These are phyloP conservation scores for Cytidiella melzeri DNA, from an alignment of 768 basidiomycete genomes.

Conservation along the genomic window DNA sequence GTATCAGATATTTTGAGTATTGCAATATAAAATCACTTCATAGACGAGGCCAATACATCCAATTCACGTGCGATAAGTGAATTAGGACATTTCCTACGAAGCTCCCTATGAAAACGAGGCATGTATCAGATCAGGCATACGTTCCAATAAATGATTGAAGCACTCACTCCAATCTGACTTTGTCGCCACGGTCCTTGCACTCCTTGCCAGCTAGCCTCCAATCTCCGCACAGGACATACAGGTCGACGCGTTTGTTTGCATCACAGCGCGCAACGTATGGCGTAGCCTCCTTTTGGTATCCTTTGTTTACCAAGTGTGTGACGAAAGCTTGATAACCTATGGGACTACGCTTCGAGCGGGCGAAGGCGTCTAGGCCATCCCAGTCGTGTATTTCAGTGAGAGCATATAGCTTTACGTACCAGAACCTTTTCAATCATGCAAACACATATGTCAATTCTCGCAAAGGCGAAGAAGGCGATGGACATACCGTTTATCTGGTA, in stretches of 20 bases:
- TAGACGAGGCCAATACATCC: slow-evolving; percentile 48
- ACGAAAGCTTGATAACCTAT: slow-evolving; percentile 96
- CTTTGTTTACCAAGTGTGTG: slow-evolving; percentile 66
- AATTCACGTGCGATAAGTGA: slow-evolving; percentile 75
- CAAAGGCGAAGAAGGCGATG: neutral
- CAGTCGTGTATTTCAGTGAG: slow-evolving; percentile 78
- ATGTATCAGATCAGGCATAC: slow-evolving; percentile 8
- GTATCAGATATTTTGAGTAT: no score
- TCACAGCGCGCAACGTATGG: slow-evolving; percentile 82
- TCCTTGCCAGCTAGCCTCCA: slow-evolving; percentile 85
- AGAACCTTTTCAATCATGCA: slow-evolving; percentile 58
- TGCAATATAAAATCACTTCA: slow-evolving; percentile 51
- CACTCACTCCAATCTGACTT: slow-evolving; percentile 77
- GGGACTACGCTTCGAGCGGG: slow-evolving; percentile 83
- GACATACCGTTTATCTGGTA: slow-evolving; percentile 86
- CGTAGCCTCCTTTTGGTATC: slow-evolving; percentile 70
- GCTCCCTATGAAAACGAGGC: slow-evolving; percentile 43
- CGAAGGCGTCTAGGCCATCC: slow-evolving; percentile 78
- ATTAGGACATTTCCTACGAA: slow-evolving; percentile 73
- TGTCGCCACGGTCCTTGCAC: slow-evolving; percentile 87
- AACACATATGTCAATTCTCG: neutral
- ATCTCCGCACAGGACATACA: slow-evolving; percentile 88
- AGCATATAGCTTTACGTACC: slow-evolving; percentile 87
- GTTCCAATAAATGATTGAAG: neutral
- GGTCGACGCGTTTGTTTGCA: slow-evolving; percentile 69